These are phyloP conservation scores for Pisolithus marmoratus DNA, from an alignment of 768 basidiomycete species.

Conservation along the genomic window DNA sequence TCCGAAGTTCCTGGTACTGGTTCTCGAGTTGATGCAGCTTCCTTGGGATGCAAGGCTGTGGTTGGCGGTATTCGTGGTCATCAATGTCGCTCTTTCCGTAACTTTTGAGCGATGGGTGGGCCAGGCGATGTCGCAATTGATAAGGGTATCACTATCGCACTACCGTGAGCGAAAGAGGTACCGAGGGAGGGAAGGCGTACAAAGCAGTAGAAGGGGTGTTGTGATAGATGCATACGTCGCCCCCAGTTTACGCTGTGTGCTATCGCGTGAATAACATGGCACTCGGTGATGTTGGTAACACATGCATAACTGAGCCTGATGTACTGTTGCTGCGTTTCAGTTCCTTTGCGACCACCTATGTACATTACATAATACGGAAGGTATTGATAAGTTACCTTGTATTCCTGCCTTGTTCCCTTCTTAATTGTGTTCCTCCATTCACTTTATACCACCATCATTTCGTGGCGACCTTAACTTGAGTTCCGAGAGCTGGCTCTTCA, in stretches of 20 bases:
- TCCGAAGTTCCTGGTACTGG: conserved; percentile 45
- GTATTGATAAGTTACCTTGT: too few species aligned
- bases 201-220: conserved; percentile 78
- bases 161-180: conserved; percentile 40
- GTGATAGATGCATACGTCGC: conserved; percentile 22
- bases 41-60: conserved; percentile 62
- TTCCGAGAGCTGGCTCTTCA: conserved; percentile 36
- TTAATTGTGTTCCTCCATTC: conserved; percentile 9
- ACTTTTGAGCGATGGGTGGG: conserved; percentile 75
- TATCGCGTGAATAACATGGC: too few species aligned
- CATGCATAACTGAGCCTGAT: too few species aligned
- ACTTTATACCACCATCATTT: neutral
- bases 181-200: conserved; percentile 71
- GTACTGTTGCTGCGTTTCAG: too few species aligned
- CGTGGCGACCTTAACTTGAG: conserved; percentile 11
- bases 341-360: too few species aligned
- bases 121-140: conserved; percentile 46
- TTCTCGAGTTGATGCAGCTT: conserved; percentile 75
- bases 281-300: too few species aligned
- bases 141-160: conserved; percentile 43
- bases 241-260: too few species aligned
- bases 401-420: too few species aligned
- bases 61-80: conserved; percentile 58
- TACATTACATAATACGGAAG: too few species aligned
- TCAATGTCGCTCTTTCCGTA: conserved; percentile 69